Evolutionary conservation across 345 rosid species (phyloP).

Genomic region (Carallia pectinifolia): DNA sequence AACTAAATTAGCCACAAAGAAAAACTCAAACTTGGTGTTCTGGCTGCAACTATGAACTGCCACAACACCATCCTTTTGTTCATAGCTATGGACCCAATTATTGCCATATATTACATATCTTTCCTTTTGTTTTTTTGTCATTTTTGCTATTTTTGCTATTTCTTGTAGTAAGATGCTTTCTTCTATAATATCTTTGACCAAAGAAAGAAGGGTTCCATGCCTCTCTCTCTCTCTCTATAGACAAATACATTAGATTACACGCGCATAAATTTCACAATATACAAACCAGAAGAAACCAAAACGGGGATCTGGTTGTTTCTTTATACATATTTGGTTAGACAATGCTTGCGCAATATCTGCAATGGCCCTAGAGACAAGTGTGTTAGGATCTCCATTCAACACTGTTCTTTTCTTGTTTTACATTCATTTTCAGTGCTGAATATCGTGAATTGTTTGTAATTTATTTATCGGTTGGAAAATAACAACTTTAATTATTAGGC

Average conservation of each 20-base stretch:
- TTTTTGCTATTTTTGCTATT: background rate
- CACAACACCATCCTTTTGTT: too few relatives aligned
- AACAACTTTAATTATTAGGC: too few relatives aligned
- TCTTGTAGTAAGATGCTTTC: background rate
- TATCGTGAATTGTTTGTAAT: background rate
- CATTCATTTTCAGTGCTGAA: constrained; percentile 5
- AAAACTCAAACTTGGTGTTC: too few relatives aligned
- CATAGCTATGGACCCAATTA: too few relatives aligned
- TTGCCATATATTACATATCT: too few relatives aligned
- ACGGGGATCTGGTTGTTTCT: background rate
- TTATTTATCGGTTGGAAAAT: too few relatives aligned
- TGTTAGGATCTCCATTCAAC: constrained; percentile 16
- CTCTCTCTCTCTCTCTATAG: background rate
- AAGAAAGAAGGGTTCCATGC: background rate
- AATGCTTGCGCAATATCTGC: background rate
- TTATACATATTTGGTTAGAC: background rate
- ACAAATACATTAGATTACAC: background rate
- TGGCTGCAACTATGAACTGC: too few relatives aligned
- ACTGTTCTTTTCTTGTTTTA: constrained; percentile 8
- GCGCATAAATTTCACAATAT: too few relatives aligned
- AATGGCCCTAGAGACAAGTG: background rate
- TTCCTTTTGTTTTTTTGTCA: too few relatives aligned
- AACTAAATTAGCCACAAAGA: too few relatives aligned
- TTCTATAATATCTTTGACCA: background rate
- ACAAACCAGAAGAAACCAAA: too few relatives aligned